phyloP scores from a whole-genome alignment of 116 monocot species.

The Trichopus zeylanicus region DNA sequence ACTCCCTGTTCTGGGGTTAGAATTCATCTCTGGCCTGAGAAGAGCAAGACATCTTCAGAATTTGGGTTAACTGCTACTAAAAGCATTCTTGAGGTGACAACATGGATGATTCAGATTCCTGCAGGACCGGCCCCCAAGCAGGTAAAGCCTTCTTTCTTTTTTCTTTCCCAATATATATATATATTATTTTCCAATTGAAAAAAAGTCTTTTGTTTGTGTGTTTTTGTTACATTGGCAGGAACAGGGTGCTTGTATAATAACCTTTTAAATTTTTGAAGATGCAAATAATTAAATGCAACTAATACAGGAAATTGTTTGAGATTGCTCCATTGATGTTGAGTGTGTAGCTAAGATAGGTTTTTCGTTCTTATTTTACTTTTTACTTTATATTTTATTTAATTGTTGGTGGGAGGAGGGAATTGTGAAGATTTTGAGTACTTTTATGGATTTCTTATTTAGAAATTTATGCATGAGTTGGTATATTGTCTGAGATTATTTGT shows the following conservation, averaged over 20 bases:
- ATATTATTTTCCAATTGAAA: not conserved
- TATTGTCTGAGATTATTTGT: not conserved
- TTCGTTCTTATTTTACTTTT: not conserved
- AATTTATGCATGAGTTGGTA: not conserved
- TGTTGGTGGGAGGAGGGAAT: no score
- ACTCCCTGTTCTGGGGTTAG: slow-evolving; percentile 91
- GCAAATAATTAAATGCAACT: no score
- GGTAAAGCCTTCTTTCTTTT: slow-evolving; percentile 33
- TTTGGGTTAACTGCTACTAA: slow-evolving; percentile 26
- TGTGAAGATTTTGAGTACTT: no score
- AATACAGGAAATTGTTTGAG: not conserved
- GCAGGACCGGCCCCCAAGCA: slow-evolving; percentile 91
- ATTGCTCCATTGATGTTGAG: not conserved
- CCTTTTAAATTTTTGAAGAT: no score
- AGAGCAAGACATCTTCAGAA: slow-evolving; percentile 15
- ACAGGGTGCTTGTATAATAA: no score
- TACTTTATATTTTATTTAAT: not conserved
- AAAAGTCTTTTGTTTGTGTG: not conserved
- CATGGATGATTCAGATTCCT: slow-evolving; percentile 86
- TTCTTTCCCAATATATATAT: no score
- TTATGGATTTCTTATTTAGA: no score
- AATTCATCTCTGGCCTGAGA: slow-evolving; percentile 93
- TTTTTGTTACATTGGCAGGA: no score
- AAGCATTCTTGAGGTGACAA: slow-evolving; percentile 75
- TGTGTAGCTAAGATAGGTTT: no score